Base-by-base conservation (phyloP, 2,329 filamentous ascomycete species). In the Trichophyton simii region DNA sequence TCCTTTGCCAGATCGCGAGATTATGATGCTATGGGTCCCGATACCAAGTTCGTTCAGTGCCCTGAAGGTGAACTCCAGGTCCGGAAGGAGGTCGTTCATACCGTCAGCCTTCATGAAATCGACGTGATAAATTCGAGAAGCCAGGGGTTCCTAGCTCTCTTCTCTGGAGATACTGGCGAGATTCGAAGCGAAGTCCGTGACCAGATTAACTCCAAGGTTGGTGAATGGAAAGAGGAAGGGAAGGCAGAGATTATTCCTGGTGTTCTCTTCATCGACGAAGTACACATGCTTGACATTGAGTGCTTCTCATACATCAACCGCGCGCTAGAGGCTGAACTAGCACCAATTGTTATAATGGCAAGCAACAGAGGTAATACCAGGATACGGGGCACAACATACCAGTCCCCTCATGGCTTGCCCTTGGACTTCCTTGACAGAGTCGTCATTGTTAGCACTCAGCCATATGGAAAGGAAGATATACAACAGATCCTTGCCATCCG, bases 261-360 rank as follows among this genome's bases (percentile, higher is more conserved):
- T 54, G 94, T 99, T 6, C 79, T 99, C 6, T 99, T 99, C 80
- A 95, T 99, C 70, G 94, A 99, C 70, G 94, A 99, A 78, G 92
- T 99, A 3, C 94, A 99, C 80, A 97, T 99, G 92, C 88, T 99
- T 62, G 94, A 99, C 73, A 96, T 97, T 66, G 94, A 99, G 76
- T 97, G 92, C 79, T 99, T 96, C 80, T 95, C 91, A 52, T 99
- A 95, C 79, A 87, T 99, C 80, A 99, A 99, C 79, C 88, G 94
- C 59, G 94, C 94, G 0, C 81, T 99, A 52, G 94, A 99, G 76
- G 90, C 91, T 63, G 91, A 97, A 69, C 82, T 99, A 36, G 91
- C 94, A 0, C 94, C 94, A 44, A 91, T 99, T 66, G 91, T 99
- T 74, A 99, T 99, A 76, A 99, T 99, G 94, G 94, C 94, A 60